Evolutionary conservation across 1,284 basidiomycete species (phyloP).

Genomic region (Rhodotorula sp.): DNA sequence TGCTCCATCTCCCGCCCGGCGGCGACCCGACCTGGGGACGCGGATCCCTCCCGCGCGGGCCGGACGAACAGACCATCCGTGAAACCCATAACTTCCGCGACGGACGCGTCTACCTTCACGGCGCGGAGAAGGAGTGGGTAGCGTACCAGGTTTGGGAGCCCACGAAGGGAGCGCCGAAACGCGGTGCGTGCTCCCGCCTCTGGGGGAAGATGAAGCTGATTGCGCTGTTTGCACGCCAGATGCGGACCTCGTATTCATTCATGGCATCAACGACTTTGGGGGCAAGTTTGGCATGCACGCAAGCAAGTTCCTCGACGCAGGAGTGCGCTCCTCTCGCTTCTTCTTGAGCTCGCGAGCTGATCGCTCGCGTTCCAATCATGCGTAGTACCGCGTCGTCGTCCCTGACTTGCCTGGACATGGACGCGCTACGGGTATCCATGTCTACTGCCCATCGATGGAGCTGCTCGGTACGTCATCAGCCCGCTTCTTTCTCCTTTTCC

Average conservation of each 20-base stretch:
- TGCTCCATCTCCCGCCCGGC: slow-evolving; percentile 19
- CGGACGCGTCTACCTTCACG: slow-evolving; percentile 26
- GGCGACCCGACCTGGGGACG: slow-evolving; percentile 41
- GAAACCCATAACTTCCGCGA: slow-evolving; percentile 24
- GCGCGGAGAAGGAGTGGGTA: slow-evolving; percentile 19
- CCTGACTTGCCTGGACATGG: slow-evolving; percentile 45
- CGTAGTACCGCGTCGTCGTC: slow-evolving; percentile 39
- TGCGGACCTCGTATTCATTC: slow-evolving; percentile 30
- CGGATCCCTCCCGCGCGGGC: slow-evolving; percentile 29
- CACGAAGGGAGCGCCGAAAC: slow-evolving; percentile 1
- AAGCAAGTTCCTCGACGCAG: slow-evolving; percentile 39
- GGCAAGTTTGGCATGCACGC: slow-evolving; percentile 45
- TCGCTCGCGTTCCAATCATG: not conserved
- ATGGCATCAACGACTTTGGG: slow-evolving; percentile 42
- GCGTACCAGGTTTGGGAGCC: slow-evolving; percentile 44
- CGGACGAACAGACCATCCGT: slow-evolving; percentile 33
- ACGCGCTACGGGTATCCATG: slow-evolving; percentile 44
- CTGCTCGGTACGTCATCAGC: not conserved
- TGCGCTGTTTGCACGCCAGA: not conserved
- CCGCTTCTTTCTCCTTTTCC: too few species aligned
- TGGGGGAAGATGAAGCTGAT: not conserved
- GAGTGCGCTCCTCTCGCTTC: slow-evolving; percentile 16
- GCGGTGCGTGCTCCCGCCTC: slow-evolving; percentile 8
- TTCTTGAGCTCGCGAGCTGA: not conserved
- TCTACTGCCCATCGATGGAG: slow-evolving; percentile 32